A percentile compares a stretch with the other conserved stretches of the same genome.
Conservation (phyloP, 2,329 filamentous ascomycete species). For the Raffaelea albimanens region DNA sequence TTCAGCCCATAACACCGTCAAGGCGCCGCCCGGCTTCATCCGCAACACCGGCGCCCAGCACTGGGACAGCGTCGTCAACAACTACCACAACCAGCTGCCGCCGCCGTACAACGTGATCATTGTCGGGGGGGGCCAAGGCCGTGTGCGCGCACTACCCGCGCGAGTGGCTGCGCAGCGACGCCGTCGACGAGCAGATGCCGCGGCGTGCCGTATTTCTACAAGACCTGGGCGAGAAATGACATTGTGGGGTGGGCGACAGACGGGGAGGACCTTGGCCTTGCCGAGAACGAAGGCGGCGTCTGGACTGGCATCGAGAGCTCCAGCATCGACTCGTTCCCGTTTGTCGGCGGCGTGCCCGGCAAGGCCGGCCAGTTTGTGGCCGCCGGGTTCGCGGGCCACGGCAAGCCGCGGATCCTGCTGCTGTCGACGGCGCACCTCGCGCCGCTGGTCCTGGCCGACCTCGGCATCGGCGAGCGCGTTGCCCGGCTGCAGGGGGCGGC, state of each 20-base stretch:
- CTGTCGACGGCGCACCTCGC: background rate
- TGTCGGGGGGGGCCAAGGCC: constrained; percentile 5
- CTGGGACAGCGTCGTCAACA: constrained; percentile 4
- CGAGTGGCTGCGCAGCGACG: constrained; percentile 1
- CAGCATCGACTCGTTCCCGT: background rate
- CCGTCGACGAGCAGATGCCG: constrained; percentile 1
- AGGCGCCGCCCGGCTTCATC: constrained; percentile 7
- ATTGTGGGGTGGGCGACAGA: background rate
- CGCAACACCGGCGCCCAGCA: constrained; percentile 4
- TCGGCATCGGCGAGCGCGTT: constrained; percentile 1
- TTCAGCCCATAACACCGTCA: too few relatives aligned
- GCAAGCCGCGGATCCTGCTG: background rate
- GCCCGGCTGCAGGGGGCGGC: background rate
- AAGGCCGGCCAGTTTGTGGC: background rate
- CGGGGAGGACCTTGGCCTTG: background rate
- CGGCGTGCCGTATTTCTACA: constrained; percentile 1
- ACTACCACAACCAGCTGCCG: constrained; percentile 6
- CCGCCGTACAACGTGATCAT: constrained; percentile 3
- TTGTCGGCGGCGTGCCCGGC: background rate
- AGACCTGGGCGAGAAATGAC: background rate
- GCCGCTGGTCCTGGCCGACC: background rate
- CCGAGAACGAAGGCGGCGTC: constrained; percentile 1
- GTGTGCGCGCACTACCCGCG: background rate
- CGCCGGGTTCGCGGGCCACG: background rate
- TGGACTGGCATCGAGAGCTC: constrained; percentile 3